These are phyloP conservation scores for Lumnitzera littorea DNA, from an alignment of 345 rosid species.

Conservation along the genomic window DNA sequence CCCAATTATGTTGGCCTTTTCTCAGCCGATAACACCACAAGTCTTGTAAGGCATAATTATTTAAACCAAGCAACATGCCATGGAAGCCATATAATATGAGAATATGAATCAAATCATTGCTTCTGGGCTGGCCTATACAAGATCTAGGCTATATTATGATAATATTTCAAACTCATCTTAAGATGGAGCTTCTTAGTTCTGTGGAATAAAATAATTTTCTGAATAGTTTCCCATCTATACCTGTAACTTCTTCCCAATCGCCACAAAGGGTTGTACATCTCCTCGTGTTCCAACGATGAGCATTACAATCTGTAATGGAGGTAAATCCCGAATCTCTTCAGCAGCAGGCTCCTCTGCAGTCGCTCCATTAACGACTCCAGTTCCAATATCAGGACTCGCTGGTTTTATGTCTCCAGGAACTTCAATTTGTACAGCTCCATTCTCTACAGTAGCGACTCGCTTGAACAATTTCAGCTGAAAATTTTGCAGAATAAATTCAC, in stretches of 20 bases:
- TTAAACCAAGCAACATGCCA: no score
- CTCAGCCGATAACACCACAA: no score
- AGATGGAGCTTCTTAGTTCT: no score
- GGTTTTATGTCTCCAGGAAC: slow-evolving; percentile 36
- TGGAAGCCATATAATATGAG: no score
- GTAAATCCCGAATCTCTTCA: slow-evolving; percentile 19
- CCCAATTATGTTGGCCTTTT: no score
- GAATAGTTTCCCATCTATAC: slow-evolving; percentile 8
- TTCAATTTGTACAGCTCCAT: slow-evolving; percentile 47
- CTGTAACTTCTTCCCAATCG: slow-evolving; percentile 59
- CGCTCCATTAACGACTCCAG: slow-evolving; percentile 18
- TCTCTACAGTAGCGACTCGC: slow-evolving; percentile 29
- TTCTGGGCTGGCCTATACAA: no score
- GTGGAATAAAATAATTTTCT: no score
- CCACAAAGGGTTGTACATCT: slow-evolving; percentile 65
- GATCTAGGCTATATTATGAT: no score
- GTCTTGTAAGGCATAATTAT: no score
- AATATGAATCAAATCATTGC: no score
- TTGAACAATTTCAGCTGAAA: slow-evolving; percentile 45
- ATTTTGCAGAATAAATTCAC: background rate
- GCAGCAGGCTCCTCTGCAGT: slow-evolving; percentile 20
- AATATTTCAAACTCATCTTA: no score
- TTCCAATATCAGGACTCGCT: slow-evolving; percentile 18
- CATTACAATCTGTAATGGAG: slow-evolving; percentile 48
- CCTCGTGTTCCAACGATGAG: slow-evolving; percentile 65